Evolutionary conservation across 176 grass and related monocot species (phyloP), one percentile per base, ranked within the genome.

Genomic region (Oryza punctata): DNA sequence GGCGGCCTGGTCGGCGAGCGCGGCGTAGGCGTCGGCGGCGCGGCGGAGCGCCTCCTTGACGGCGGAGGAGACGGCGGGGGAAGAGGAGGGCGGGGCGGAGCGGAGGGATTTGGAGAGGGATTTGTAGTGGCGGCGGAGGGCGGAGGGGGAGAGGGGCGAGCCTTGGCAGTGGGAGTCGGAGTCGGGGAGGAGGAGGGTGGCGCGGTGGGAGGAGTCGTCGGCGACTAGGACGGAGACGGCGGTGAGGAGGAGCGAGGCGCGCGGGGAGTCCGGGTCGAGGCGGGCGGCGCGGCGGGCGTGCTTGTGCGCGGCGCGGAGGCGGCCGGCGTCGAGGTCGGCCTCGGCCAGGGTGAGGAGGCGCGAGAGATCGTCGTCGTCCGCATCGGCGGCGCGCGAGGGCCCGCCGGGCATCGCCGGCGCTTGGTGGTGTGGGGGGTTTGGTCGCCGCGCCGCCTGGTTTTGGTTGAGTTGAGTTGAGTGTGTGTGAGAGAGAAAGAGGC

Each of bases 51-150:
- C 95, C 9, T 98, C 88, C 70, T 97, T 81, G n/a, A 72, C 78
- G 3, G 77, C 84, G 2, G 57, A 78, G 4, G 78, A 38, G 46
- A 44, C 24, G 14, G 78, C 26, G 44, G 72, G 35, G 47, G 73
- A 29, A 9, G 73, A 50, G 43, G 54, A 28, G 61, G 24, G 45
- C 8, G 77, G 75, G 79, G 69, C 78, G 12, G 69, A 64, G 72
- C 90, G 82, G 41, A 98, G 85, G 81, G 88, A 81, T 44, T 91
- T 86, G 41, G 85, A 70, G 38, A 98, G 87, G 33, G 90, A 88
- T 79, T 93, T 98, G 88, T 87, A 98, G 66, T 91, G 89, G 75
- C 89, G 89, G 46, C 85, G 89, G 21, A 95, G 70, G 29, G 75
- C 49, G 75, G 65, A 32, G 63, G 64, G 38, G 5, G 29, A 19